Evolutionary conservation across 371 early-diverging fungal genomes (phyloP).

Genomic region (Entomophthora muscae): DNA sequence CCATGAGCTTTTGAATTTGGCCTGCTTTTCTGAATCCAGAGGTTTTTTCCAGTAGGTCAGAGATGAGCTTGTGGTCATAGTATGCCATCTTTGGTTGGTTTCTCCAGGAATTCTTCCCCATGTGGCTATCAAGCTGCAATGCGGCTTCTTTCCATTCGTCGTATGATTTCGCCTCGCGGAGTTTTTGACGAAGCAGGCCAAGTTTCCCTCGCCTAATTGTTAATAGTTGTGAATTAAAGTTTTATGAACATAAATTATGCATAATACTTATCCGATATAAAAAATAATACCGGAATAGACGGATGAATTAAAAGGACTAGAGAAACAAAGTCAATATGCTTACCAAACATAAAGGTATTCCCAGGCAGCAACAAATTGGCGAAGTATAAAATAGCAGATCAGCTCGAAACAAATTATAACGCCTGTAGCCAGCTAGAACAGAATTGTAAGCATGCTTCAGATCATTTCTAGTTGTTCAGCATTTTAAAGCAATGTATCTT

Average conservation of each 20-base stretch:
- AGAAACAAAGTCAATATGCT: constrained; percentile 2
- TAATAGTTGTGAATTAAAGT: background rate
- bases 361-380: constrained; percentile 51
- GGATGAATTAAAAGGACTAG: too few relatives aligned
- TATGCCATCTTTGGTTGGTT: constrained; percentile 28
- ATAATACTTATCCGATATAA: too few relatives aligned
- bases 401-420: constrained; percentile 44
- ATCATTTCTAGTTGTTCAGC: too few relatives aligned
- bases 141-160: constrained; percentile 57
- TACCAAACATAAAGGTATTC: constrained; percentile 50
- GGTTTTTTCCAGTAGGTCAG: constrained; percentile 18
- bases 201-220: constrained; percentile 31
- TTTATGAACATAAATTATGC: too few relatives aligned
- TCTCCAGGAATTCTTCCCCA: constrained; percentile 59
- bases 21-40: constrained; percentile 10
- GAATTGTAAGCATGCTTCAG: background rate
- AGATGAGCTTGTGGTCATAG: too few relatives aligned
- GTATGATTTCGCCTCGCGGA: constrained; percentile 31
- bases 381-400: constrained; percentile 37
- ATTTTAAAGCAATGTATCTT: too few relatives aligned
- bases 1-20: background rate
- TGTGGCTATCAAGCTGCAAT: constrained; percentile 39
- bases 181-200: constrained; percentile 23
- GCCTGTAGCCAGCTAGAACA: constrained; percentile 30
- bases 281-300: too few relatives aligned